Conservation (phyloP, 2,329 filamentous ascomycete genomes). For the Thielaviopsis euricoi region DNA sequence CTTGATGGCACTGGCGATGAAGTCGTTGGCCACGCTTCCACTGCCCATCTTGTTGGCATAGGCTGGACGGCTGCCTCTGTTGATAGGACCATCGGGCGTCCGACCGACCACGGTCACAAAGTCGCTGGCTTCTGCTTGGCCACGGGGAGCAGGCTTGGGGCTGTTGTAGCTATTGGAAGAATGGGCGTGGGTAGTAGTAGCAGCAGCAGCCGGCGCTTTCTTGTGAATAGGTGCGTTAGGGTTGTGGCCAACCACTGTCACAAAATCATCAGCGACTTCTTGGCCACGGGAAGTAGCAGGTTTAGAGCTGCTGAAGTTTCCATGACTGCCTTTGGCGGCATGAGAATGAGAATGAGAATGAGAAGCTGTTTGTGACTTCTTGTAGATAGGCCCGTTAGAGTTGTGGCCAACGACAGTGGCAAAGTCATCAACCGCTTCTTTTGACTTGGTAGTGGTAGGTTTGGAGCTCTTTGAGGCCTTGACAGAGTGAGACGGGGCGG, state of each 20-base stretch:
- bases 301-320: no score
- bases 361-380: neutral
- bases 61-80: neutral
- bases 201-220: neutral
- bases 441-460: neutral
- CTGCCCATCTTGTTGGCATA: neutral
- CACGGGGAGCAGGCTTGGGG: no score
- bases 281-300: no score
- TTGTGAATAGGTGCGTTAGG: neutral
- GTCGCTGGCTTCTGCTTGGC: neutral
- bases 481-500: neutral
- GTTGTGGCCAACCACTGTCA: neutral
- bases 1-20: neutral
- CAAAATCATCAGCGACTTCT: slow-evolving; percentile 6
- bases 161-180: neutral
- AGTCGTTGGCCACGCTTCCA: neutral
- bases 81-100: neutral
- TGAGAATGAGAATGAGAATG: neutral
- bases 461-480: neutral
- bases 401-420: neutral
- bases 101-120: neutral
- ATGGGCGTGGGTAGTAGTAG: neutral
- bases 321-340: no score
- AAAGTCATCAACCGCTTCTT: neutral
- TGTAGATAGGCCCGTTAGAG: neutral